A percentile compares a stretch with the other conserved stretches of the same genome.
Evolutionary conservation across 2,329 filamentous ascomycete genomes (phyloP).

Genomic region (Dactylellina haptotyla): DNA sequence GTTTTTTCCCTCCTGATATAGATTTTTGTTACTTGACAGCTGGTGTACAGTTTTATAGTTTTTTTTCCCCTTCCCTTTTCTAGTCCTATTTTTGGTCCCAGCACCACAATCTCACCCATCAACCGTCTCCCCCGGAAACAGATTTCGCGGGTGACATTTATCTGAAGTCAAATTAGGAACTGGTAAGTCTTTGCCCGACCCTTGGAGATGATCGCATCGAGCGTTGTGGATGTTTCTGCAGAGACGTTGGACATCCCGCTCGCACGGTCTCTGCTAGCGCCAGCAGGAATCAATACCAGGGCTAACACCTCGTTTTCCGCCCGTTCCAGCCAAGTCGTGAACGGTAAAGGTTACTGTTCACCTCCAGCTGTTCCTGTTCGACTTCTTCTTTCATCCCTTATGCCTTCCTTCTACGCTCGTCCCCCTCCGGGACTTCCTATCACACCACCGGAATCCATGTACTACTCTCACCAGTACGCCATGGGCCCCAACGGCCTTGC

Average conservation of each 20-base stretch:
- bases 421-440: slow-evolving; percentile 51
- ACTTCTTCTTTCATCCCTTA: slow-evolving; percentile 51
- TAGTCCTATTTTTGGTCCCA: slow-evolving; percentile 26
- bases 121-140: slow-evolving; percentile 33
- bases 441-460: slow-evolving; percentile 50
- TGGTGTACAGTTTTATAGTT: slow-evolving; percentile 22
- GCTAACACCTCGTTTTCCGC: slow-evolving; percentile 43
- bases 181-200: slow-evolving; percentile 47
- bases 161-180: slow-evolving; percentile 48
- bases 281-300: slow-evolving; percentile 18
- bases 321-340: slow-evolving; percentile 52
- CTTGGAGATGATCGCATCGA: slow-evolving; percentile 27
- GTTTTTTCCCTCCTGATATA: slow-evolving; percentile 36
- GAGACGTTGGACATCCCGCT: not conserved
- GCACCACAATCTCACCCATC: slow-evolving; percentile 7
- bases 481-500: slow-evolving; percentile 31
- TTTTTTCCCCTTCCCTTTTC: slow-evolving; percentile 10
- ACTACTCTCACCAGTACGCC: slow-evolving; percentile 48
- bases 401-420: slow-evolving; percentile 54
- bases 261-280: slow-evolving; percentile 5
- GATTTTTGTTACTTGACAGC: slow-evolving; percentile 26
- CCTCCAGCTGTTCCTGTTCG: slow-evolving; percentile 57
- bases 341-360: slow-evolving; percentile 51
- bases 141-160: slow-evolving; percentile 39
- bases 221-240: slow-evolving; percentile 12